A percentile compares a stretch with the other conserved stretches of the same genome.
phyloP scores from a whole-genome alignment of 176 grass and related monocot species.

The Rhipidocladum racemiflorum region DNA sequence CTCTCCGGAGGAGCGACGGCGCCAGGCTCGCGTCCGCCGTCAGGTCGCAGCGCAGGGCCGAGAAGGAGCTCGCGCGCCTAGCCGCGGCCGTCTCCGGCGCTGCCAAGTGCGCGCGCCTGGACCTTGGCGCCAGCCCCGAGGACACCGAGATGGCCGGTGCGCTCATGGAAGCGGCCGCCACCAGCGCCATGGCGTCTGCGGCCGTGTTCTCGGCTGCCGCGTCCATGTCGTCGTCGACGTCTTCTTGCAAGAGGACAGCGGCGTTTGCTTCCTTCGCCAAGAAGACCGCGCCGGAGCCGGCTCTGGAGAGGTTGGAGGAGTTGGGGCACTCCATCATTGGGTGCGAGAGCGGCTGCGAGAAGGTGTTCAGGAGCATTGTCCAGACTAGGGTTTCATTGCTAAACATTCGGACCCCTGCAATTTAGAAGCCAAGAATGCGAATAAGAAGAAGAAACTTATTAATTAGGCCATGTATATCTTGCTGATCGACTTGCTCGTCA shows the following conservation, averaged over 20 bases:
- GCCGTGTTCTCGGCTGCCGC: constrained; percentile 15
- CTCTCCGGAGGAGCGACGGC: constrained; percentile 24
- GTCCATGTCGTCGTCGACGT: background rate
- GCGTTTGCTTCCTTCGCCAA: constrained; percentile 4
- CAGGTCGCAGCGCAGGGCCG: constrained; percentile 16
- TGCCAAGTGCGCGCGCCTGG: background rate
- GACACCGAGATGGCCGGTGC: constrained; percentile 33
- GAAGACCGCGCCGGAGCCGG: background rate
- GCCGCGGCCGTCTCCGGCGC: background rate
- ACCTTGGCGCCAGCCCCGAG: background rate
- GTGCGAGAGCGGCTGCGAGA: constrained; percentile 34
- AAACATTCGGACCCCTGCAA: constrained; percentile 54
- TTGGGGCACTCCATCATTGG: constrained; percentile 29
- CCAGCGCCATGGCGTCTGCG: constrained; percentile 14
- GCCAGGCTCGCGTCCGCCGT: constrained; percentile 10
- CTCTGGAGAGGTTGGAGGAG: constrained; percentile 21
- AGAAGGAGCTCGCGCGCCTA: constrained; percentile 42
- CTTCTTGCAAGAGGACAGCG: background rate
- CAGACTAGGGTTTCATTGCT: constrained; percentile 48
- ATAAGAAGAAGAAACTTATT: background rate
- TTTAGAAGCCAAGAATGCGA: background rate
- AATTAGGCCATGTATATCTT: background rate
- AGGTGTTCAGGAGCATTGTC: constrained; percentile 44
- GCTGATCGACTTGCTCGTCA: background rate
- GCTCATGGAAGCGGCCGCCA: constrained; percentile 23